Conservation (phyloP, 306 rosid species). For the Carpinus fangiana region DNA sequence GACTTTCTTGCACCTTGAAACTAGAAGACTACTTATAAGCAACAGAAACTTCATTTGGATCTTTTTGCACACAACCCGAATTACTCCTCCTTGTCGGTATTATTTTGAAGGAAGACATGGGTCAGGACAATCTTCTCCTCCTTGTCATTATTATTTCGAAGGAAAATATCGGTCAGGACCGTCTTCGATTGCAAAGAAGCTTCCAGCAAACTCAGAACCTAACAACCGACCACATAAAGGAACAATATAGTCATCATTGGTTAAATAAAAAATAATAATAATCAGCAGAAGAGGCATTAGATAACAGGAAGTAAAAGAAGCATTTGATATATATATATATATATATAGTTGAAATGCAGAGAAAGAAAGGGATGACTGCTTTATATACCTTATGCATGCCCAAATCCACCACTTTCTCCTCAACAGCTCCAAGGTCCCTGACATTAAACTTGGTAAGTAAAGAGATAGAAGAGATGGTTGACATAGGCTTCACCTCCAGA, state of each 20-base stretch:
- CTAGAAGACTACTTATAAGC: no score
- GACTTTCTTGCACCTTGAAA: neutral
- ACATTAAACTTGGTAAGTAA: conserved; percentile 25
- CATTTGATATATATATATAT: neutral
- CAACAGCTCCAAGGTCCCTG: conserved; percentile 16
- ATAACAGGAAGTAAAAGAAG: neutral
- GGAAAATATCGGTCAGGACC: conserved; percentile 30
- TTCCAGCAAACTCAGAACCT: conserved; percentile 32
- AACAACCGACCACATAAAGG: no score
- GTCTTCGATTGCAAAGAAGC: conserved; percentile 19
- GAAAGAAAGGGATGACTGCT: neutral
- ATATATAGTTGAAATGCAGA: neutral
- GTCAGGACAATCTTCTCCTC: no score
- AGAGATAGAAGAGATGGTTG: conserved; percentile 1
- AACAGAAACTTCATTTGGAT: neutral
- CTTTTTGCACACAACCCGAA: no score
- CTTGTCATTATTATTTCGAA: neutral
- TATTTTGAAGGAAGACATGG: no score
- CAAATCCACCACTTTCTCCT: conserved; percentile 22
- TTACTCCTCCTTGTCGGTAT: no score
- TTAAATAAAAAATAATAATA: no score
- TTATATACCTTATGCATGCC: conserved; percentile 31
- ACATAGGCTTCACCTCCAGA: conserved; percentile 35
- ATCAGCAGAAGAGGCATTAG: neutral
- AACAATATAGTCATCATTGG: neutral